Evolutionary conservation across 306 rosid species (phyloP).

Genomic region (Malus orientalis): DNA sequence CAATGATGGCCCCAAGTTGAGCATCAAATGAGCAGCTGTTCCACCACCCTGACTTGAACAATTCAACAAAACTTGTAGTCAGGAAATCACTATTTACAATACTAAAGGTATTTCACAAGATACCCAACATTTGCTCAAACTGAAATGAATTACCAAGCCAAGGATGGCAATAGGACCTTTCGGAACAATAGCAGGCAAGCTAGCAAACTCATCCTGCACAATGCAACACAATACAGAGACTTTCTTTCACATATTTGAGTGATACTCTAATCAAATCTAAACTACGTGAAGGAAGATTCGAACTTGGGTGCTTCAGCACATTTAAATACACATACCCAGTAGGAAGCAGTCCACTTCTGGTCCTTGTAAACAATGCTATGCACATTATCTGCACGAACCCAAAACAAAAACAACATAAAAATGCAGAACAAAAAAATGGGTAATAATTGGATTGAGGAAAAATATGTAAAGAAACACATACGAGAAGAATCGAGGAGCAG

Average conservation of each 20-base stretch:
- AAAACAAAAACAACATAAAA: conserved; percentile 1
- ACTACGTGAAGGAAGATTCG: background rate
- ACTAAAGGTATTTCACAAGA: conserved; percentile 11
- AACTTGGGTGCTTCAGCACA: background rate
- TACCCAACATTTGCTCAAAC: background rate
- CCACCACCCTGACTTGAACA: conserved; percentile 79
- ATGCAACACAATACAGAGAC: conserved; percentile 11
- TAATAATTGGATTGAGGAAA: background rate
- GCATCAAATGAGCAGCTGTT: conserved; percentile 88
- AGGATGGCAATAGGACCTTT: conserved; percentile 84
- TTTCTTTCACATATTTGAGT: background rate
- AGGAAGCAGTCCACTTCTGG: conserved; percentile 72
- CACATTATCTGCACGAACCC: conserved; percentile 48
- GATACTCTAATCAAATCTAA: background rate
- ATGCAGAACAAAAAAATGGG: background rate
- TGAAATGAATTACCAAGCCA: conserved; percentile 67
- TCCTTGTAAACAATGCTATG: conserved; percentile 79
- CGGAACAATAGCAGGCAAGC: conserved; percentile 88
- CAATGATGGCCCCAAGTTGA: conserved; percentile 79
- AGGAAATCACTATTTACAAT: conserved; percentile 1
- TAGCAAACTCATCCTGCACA: conserved; percentile 81
- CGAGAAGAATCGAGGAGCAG: conserved; percentile 78
- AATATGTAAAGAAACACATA: conserved; percentile 6
- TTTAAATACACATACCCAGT: conserved; percentile 53
- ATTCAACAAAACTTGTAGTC: background rate